A percentile compares a stretch with the other conserved stretches of the same genome.
Evolutionary conservation across 306 rosid genomes (phyloP).

Genomic region (Corylus americana): DNA sequence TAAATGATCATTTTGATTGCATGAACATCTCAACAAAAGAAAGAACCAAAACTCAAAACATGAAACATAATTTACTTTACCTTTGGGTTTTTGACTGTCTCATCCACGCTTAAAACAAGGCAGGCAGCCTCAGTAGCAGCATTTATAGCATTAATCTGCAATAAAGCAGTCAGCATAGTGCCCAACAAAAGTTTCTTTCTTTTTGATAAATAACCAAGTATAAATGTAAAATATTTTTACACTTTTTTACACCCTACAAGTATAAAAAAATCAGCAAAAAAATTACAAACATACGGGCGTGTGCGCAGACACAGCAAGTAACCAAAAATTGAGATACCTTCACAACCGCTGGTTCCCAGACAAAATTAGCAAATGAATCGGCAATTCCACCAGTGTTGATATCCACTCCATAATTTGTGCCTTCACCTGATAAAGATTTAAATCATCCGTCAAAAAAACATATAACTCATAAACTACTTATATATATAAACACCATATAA

Average conservation of each 20-base stretch:
- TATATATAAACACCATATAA: neutral
- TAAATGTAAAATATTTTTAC: too few species aligned
- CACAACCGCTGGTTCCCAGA: constrained; percentile 99
- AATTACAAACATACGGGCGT: neutral
- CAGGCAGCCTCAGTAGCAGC: constrained; percentile 99
- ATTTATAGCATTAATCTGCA: constrained; percentile 94
- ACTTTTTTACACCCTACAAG: neutral
- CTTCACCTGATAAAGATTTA: constrained; percentile 57
- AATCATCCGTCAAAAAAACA: neutral
- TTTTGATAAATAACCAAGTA: constrained; percentile 5
- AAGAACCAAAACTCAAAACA: neutral
- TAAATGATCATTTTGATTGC: constrained; percentile 1
- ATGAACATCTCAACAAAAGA: neutral
- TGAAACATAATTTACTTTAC: constrained; percentile 31
- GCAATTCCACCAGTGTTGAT: constrained; percentile 93
- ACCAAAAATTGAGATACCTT: constrained; percentile 50
- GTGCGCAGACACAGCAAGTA: neutral
- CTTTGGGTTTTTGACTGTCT: constrained; percentile 96
- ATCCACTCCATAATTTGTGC: constrained; percentile 91
- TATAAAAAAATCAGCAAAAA: constrained; percentile 16
- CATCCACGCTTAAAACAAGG: constrained; percentile 89
- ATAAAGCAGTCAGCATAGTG: constrained; percentile 2
- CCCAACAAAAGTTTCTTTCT: neutral
- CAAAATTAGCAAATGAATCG: constrained; percentile 88
- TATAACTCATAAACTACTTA: neutral